A percentile compares a stretch with the other conserved stretches of the same genome.
phyloP scores from a whole-genome alignment of 2,329 filamentous ascomycete species.

The Lecanicillium sp. region DNA sequence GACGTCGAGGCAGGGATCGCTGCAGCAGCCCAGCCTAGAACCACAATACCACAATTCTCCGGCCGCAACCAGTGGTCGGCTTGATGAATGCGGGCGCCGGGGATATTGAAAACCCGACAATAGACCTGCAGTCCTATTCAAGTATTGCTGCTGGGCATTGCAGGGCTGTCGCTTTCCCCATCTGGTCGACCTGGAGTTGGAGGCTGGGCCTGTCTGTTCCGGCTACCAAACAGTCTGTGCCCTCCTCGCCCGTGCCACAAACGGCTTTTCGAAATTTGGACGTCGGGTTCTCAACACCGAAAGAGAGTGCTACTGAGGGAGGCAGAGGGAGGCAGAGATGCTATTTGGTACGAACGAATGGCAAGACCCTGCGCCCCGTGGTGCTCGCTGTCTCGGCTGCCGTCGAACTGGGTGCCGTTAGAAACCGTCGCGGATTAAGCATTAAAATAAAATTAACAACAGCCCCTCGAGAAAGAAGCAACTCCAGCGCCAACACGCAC shows the following conservation, averaged over 20 bases:
- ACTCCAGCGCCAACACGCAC: too few species aligned
- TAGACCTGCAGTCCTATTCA: too few species aligned
- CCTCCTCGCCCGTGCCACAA: conserved; percentile 2
- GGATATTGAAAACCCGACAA: too few species aligned
- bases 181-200: neutral
- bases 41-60: neutral
- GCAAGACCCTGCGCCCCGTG: neutral
- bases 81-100: too few species aligned
- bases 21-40: neutral
- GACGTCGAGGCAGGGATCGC: too few species aligned
- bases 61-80: too few species aligned
- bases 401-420: conserved; percentile 6
- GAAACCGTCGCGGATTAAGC: neutral
- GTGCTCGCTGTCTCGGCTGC: conserved; percentile 11
- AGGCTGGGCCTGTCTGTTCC: too few species aligned
- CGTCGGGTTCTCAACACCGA: too few species aligned
- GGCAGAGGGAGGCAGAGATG: too few species aligned
- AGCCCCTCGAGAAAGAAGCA: neutral
- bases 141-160: too few species aligned
- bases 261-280: conserved; percentile 8
- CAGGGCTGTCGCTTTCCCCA: neutral
- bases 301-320: too few species aligned
- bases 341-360: too few species aligned
- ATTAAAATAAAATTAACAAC: neutral
- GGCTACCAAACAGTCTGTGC: conserved; percentile 10